A percentile compares a stretch with the other conserved stretches of the same genome.
These are phyloP conservation scores for Omphalotus guepiniiformis DNA, from an alignment of 768 basidiomycete genomes.

Conservation along the genomic window DNA sequence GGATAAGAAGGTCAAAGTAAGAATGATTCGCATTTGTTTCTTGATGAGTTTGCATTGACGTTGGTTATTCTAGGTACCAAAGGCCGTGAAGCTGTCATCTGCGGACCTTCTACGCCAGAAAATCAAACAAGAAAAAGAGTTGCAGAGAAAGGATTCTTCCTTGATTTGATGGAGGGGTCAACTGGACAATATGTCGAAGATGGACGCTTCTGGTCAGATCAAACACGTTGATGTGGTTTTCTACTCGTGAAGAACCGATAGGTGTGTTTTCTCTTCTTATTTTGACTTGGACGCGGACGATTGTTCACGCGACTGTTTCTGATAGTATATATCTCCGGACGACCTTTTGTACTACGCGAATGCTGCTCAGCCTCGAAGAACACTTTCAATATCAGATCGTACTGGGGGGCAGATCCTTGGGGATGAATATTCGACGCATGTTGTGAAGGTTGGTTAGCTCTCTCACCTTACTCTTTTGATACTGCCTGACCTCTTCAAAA, in stretches of 20 bases:
- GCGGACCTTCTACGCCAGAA: slow-evolving; percentile 21
- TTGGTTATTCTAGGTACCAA: neutral
- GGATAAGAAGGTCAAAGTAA: slow-evolving; percentile 16
- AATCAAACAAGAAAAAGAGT: slow-evolving; percentile 30
- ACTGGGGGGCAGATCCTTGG: slow-evolving; percentile 86
- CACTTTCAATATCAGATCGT: slow-evolving; percentile 82
- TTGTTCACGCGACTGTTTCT: neutral
- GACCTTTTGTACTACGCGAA: slow-evolving; percentile 93
- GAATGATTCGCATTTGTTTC: slow-evolving; percentile 6
- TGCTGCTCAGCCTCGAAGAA: slow-evolving; percentile 75
- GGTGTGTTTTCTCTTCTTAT: slow-evolving; percentile 44
- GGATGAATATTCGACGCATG: slow-evolving; percentile 94
- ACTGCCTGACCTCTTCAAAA: neutral
- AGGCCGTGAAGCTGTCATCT: slow-evolving; percentile 19
- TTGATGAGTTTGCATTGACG: no score
- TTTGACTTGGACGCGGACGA: neutral
- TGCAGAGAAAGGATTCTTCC: slow-evolving; percentile 8
- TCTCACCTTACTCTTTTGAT: neutral
- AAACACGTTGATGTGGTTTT: slow-evolving; percentile 80
- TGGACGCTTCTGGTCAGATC: slow-evolving; percentile 30
- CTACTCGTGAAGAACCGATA: slow-evolving; percentile 93
- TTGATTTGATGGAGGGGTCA: slow-evolving; percentile 50
- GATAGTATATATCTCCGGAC: slow-evolving; percentile 81
- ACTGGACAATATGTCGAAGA: slow-evolving; percentile 32
- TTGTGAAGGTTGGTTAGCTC: slow-evolving; percentile 76